Percentiles rank a stretch among this genome's conserved stretches.
Conservation (phyloP, 164 flowering plant genomes). For the Brasenia schreberi region DNA sequence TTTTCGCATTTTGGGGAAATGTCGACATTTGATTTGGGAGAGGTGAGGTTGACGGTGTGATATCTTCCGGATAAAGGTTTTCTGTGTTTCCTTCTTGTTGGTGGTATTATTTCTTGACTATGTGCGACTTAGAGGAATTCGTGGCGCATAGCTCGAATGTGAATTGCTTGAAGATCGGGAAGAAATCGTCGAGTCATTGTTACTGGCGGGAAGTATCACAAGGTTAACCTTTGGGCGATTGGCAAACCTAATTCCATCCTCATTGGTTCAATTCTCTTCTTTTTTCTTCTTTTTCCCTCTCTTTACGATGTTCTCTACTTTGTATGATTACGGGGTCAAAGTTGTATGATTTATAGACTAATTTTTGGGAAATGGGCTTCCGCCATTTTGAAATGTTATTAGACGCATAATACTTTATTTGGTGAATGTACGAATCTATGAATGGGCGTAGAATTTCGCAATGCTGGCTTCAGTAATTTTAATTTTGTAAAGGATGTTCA, state of each 20-base stretch:
- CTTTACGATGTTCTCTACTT: background rate
- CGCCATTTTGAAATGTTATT: too few species aligned
- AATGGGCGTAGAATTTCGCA: too few species aligned
- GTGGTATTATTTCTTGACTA: background rate
- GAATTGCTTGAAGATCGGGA: slow-evolving; percentile 91
- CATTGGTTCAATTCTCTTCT: slow-evolving; percentile 33
- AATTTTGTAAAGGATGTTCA: too few species aligned
- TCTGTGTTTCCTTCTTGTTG: too few species aligned
- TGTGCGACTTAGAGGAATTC: slow-evolving; percentile 61
- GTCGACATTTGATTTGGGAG: background rate
- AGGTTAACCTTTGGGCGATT: slow-evolving; percentile 98
- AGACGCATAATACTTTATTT: too few species aligned
- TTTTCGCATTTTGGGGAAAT: background rate
- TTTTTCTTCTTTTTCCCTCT: background rate
- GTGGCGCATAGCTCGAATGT: slow-evolving; percentile 87
- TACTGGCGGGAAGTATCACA: slow-evolving; percentile 97
- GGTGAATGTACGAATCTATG: too few species aligned
- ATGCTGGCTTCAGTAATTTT: too few species aligned
- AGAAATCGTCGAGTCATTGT: slow-evolving; percentile 88
- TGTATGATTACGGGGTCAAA: too few species aligned
- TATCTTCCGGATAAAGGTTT: background rate
- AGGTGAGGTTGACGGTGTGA: background rate
- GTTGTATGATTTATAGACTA: too few species aligned
- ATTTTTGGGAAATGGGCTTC: too few species aligned
- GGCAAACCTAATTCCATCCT: slow-evolving; percentile 89